Conservation (phyloP, 768 basidiomycete genomes). For the Pisolithus tinctorius region DNA sequence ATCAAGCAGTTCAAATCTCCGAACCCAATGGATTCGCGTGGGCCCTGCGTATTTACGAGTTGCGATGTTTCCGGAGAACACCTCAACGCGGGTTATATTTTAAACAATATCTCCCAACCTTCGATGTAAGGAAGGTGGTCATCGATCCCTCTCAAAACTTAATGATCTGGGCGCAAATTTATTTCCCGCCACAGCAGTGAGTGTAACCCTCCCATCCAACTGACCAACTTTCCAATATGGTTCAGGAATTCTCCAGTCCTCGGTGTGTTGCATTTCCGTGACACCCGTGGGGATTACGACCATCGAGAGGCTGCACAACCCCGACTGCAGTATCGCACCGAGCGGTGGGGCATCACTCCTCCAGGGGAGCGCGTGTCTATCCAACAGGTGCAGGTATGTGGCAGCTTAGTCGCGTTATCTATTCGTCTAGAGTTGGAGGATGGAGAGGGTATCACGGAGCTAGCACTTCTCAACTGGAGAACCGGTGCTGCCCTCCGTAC, state of each 20-base stretch:
- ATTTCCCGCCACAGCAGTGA: slow-evolving; percentile 23
- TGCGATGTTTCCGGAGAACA: slow-evolving; percentile 25
- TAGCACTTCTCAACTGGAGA: slow-evolving; percentile 26
- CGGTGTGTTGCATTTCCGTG: slow-evolving; percentile 41
- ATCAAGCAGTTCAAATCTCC: slow-evolving; percentile 28
- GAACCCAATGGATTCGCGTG: slow-evolving; percentile 26
- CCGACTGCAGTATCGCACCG: slow-evolving; percentile 23
- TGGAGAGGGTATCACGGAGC: slow-evolving; percentile 27
- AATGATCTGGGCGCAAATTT: slow-evolving; percentile 25
- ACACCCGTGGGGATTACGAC: slow-evolving; percentile 50
- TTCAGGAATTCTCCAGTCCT: slow-evolving; percentile 21
- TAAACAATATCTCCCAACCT: slow-evolving; percentile 27
- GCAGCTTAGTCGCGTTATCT: slow-evolving; percentile 18
- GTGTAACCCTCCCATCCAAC: neutral
- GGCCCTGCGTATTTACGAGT: slow-evolving; percentile 27
- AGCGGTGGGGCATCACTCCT: slow-evolving; percentile 28
- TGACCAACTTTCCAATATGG: neutral
- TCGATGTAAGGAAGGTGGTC: slow-evolving; percentile 28
- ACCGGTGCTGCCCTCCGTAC: slow-evolving; percentile 21
- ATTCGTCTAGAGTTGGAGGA: slow-evolving; percentile 25
- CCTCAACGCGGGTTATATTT: slow-evolving; percentile 21
- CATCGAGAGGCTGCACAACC: slow-evolving; percentile 37
- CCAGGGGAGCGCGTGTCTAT: slow-evolving; percentile 27
- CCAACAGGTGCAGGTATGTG: slow-evolving; percentile 24
- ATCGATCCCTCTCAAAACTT: slow-evolving; percentile 25